These are phyloP conservation scores for Volutella citrinella DNA, from an alignment of 2,329 filamentous ascomycete genomes.

Conservation along the genomic window DNA sequence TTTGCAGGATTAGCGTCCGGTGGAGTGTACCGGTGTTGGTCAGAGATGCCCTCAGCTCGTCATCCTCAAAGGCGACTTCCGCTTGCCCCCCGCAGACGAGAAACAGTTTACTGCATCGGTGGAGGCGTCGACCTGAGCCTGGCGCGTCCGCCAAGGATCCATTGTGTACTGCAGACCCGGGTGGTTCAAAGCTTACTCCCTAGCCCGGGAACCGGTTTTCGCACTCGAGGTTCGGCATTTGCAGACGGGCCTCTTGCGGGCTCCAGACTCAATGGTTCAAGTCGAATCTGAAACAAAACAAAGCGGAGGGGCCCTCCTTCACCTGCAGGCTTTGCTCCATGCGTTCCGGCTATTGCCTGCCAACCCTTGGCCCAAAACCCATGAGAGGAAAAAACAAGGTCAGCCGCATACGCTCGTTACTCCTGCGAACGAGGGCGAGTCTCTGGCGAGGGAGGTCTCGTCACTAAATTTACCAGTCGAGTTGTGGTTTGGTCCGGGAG, in stretches of 20 bases:
- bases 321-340: slow-evolving; percentile 5
- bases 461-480: too few relatives aligned
- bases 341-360: too few relatives aligned
- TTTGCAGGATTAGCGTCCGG: too few relatives aligned
- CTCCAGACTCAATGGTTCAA: slow-evolving; percentile 10
- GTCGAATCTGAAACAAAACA: slow-evolving; percentile 23
- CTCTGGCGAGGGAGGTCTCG: too few relatives aligned
- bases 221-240: slow-evolving; percentile 10
- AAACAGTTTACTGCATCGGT: too few relatives aligned
- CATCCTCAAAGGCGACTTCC: too few relatives aligned
- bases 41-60: too few relatives aligned
- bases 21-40: too few relatives aligned
- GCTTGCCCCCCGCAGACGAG: slow-evolving; percentile 14
- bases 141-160: too few relatives aligned
- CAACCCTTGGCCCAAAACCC: slow-evolving; percentile 16
- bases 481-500: too few relatives aligned
- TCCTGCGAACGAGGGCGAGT: slow-evolving; percentile 16
- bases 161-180: too few relatives aligned
- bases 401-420: slow-evolving; percentile 12
- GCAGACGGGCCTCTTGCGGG: slow-evolving; percentile 9
- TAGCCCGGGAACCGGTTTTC: slow-evolving; percentile 19
- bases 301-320: slow-evolving; percentile 12
- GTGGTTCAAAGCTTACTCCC: slow-evolving; percentile 15
- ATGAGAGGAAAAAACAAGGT: slow-evolving; percentile 11
- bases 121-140: too few relatives aligned